Evolutionary conservation across 768 basidiomycete genomes (phyloP), one percentile per base, ranked within the genome.

Genomic region (Trametes elegans): DNA sequence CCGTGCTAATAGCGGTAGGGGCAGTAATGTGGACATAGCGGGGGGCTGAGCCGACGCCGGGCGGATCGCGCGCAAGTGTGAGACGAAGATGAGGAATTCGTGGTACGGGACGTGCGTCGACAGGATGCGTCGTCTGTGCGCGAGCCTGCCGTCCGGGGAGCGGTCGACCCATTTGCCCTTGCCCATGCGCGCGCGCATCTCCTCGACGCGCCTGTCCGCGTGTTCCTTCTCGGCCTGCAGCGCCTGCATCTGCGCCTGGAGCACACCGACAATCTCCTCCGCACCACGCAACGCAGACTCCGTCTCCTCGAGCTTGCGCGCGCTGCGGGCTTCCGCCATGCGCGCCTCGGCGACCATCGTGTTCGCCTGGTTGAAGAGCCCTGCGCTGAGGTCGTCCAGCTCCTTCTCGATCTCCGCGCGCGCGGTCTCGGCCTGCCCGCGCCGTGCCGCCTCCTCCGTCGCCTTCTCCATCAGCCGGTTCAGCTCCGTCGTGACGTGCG

Each of bases 331-430:
- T 31, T 78, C 74, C 14, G 69, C 73, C 56, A 85, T 79, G 14
- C 94, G 81, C 19, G 95, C 96, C 67, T 93, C 89, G 0, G 91
- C 93, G n/a, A 98, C 96, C 97, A 99, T 99, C 6, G 80, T 86
- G 68, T 99, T 98, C 6, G 96, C 96, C 71, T 97, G 88, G 47
- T 83, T 81, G 65, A 99, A 99, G 16, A 99, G 75, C 43, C 75
- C 81, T 14, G 93, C 93, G 58, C 93, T 93, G 57, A 99, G 84
- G 69, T 96, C 92, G 67, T 97, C 94, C 46, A 99, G 76, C 58
- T 99, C 96, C 73, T 88, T 84, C 75, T 99, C 96, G 46, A 99
- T 96, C 59, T 83, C 84, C 0, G 68, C 74, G 29, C 87, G 81
- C 5, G 92, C 93, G 45, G 76, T 83, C 70, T 96, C 95, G 1